These are phyloP conservation scores for Dichotomocladium elegans DNA, from an alignment of 371 early-diverging fungal species.

Conservation along the genomic window DNA sequence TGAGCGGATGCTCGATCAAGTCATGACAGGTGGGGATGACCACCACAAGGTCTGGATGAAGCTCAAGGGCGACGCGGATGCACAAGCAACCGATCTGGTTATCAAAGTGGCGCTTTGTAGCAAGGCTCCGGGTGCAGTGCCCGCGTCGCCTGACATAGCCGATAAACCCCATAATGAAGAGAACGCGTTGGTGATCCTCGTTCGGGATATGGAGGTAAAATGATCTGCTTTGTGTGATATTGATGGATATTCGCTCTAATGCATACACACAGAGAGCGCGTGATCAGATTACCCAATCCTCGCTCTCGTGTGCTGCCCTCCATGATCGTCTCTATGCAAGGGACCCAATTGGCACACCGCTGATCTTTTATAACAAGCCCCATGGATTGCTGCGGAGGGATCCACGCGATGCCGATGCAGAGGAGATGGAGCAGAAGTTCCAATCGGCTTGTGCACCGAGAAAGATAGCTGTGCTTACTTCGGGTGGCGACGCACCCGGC, in stretches of 20 bases:
- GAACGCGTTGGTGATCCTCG: conserved; percentile 3
- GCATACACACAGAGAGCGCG: no score
- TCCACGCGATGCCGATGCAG: background rate
- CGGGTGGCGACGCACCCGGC: conserved; percentile 99
- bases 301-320: no score
- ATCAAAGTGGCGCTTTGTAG: conserved; percentile 41
- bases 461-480: conserved; percentile 91
- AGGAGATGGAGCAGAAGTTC: background rate
- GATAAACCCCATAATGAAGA: conserved; percentile 14
- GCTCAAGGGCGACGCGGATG: conserved; percentile 16
- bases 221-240: conserved; percentile 21
- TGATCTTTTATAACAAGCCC: conserved; percentile 63
- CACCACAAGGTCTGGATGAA: conserved; percentile 44
- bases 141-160: background rate
- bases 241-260: no score
- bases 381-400: conserved; percentile 2
- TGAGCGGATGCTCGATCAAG: conserved; percentile 15
- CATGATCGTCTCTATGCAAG: conserved; percentile 45
- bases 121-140: conserved; percentile 6
- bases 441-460: conserved; percentile 1
- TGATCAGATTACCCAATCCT: no score
- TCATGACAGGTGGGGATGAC: conserved; percentile 10
- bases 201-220: conserved; percentile 29
- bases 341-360: conserved; percentile 76
- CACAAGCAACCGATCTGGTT: conserved; percentile 28